Conservation (phyloP, 805 yeast genomes). For the Suhomyces faveliae region DNA sequence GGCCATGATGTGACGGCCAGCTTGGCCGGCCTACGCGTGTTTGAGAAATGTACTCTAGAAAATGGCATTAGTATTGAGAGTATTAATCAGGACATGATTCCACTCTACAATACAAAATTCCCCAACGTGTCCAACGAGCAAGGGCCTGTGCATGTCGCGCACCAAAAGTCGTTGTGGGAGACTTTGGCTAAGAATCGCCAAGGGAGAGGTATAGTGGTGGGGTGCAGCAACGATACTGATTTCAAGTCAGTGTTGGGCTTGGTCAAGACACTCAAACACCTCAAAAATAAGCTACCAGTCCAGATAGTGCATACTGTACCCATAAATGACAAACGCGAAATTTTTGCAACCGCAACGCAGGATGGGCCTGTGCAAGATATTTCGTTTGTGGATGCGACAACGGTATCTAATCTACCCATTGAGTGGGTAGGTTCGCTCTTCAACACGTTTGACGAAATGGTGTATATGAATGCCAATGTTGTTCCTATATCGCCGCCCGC, state of each 20-base stretch:
- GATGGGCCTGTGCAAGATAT: not conserved
- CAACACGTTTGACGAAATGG: slow-evolving; percentile 11
- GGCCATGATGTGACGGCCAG: not conserved
- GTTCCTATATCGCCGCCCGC: slow-evolving; percentile 11
- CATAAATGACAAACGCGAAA: not conserved
- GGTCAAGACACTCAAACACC: slow-evolving; percentile 6
- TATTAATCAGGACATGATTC: not conserved
- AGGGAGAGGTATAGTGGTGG: slow-evolving; percentile 13
- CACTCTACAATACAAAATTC: slow-evolving; percentile 1
- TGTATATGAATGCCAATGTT: slow-evolving; percentile 8
- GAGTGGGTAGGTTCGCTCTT: slow-evolving; percentile 9
- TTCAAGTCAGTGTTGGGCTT: slow-evolving; percentile 1
- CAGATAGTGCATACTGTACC: slow-evolving; percentile 10
- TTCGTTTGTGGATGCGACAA: slow-evolving; percentile 7
- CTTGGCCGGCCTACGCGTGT: not conserved
- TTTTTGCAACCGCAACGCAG: not conserved
- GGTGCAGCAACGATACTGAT: slow-evolving; percentile 1
- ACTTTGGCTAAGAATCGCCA: not conserved
- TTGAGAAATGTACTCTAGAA: not conserved
- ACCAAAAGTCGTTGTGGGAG: slow-evolving; percentile 1
- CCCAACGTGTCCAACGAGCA: not conserved
- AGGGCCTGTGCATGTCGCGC: not conserved
- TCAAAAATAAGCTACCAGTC: slow-evolving; percentile 11
- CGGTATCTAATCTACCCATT: slow-evolving; percentile 1
- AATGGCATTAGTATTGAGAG: not conserved